Evolutionary conservation across 164 flowering plant species (phyloP).

Genomic region (Sedum album): DNA sequence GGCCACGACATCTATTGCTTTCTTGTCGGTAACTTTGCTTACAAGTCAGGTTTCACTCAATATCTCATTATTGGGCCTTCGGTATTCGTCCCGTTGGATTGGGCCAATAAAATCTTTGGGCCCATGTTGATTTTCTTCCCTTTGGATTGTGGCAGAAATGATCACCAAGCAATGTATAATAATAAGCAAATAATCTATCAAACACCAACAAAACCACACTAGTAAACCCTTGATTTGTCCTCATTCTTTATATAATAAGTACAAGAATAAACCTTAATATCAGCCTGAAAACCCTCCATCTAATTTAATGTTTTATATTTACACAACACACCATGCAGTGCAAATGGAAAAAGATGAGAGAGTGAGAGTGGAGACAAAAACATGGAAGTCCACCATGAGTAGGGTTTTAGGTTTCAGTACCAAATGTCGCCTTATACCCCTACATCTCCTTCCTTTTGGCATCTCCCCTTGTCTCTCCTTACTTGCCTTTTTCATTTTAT

Average conservation of each 20-base stretch:
- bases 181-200: too few species aligned
- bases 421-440: conserved; percentile 33
- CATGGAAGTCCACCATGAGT: conserved; percentile 11
- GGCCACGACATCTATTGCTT: too few species aligned
- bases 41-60: too few species aligned
- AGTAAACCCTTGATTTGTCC: not conserved
- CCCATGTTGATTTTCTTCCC: too few species aligned
- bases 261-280: conserved; percentile 3
- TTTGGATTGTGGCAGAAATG: too few species aligned
- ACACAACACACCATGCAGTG: not conserved
- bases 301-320: too few species aligned
- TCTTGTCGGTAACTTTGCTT: too few species aligned
- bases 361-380: conserved; percentile 11
- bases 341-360: not conserved
- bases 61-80: too few species aligned
- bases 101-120: too few species aligned
- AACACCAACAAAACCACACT: too few species aligned
- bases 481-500: not conserved
- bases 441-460: conserved; percentile 21
- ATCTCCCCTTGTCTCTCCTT: not conserved
- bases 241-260: not conserved
- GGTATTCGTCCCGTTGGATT: too few species aligned
- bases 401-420: conserved; percentile 14
- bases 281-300: conserved; percentile 10
- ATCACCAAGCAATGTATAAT: too few species aligned